phyloP scores from a whole-genome alignment of 495 filamentous ascomycete species.

The Cercophora newfieldiana region DNA sequence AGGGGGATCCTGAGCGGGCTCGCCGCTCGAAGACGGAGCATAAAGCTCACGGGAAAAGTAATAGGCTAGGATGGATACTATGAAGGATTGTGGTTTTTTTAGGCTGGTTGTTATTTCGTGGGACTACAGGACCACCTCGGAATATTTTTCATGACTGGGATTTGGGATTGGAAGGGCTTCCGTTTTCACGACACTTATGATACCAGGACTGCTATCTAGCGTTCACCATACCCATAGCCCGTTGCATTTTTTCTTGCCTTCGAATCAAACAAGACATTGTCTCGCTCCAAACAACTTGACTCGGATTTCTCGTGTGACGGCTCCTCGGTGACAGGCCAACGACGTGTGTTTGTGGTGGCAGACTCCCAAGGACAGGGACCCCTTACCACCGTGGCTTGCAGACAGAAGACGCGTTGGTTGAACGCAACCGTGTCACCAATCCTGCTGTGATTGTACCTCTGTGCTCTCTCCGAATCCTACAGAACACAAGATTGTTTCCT shows the following conservation, averaged over 20 bases:
- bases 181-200: slow-evolving; percentile 12
- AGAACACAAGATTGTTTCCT: not conserved
- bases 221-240: not conserved
- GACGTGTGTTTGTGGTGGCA: not conserved
- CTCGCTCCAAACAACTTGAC: not conserved
- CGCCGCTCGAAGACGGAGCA: slow-evolving; percentile 41
- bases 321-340: not conserved
- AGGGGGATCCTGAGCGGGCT: slow-evolving; percentile 45
- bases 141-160: not conserved
- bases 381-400: not conserved
- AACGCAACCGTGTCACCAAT: not conserved
- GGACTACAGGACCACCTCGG: not conserved
- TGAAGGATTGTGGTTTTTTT: not conserved
- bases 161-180: not conserved
- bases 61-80: not conserved
- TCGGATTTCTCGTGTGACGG: not conserved
- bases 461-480: not conserved
- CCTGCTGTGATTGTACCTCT: not conserved
- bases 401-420: not conserved
- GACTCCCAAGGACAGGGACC: not conserved
- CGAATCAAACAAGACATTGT: not conserved
- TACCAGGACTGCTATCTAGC: slow-evolving; percentile 8
- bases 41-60: slow-evolving; percentile 35
- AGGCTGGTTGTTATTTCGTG: not conserved
- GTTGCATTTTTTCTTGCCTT: not conserved